Evolutionary conservation across 2,329 filamentous ascomycete genomes (phyloP), one percentile per base, ranked within the genome.

Genomic region (Knoxdaviesia proteae): DNA sequence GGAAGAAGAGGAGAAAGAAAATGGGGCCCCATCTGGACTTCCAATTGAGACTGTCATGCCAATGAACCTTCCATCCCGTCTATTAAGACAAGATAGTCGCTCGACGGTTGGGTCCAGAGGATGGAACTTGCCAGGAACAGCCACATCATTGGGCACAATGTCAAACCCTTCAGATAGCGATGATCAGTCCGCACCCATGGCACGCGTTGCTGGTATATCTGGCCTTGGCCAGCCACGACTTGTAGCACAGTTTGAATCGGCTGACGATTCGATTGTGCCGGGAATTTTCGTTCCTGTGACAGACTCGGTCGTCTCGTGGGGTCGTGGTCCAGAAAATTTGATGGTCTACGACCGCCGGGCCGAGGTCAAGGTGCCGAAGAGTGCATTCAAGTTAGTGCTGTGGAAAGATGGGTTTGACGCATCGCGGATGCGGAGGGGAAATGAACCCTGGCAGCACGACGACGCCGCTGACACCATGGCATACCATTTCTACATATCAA

Each of bases 351-450:
- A 69, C 1, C 63, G 77, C 40, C 61, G 58, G 32, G 60, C 62
- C 30, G 84, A 94, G 49, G 68, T 65, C 2, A 77, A 77, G 10
- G 74, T 96, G 34, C 84, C 87, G 1, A 88, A 88, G 54, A 77
- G 78, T 48, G 84, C 83, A 1, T 74, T 94, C 50, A 79, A 82
- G 51, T 63, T 94, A 35, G 65, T 84, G 34, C 72, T 90, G 32
- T 84, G 80, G 68, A 76, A 72, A 44, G 69, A 76, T 1, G 72
- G 71, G 7, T 77, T 78, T 45, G 78, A 83, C 45, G 65, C 69
- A 6, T 63, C 63, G 40, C 67, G 64, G 40, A 67, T 71, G 29
- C 42, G 63, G 63, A 34, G 69, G 69, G 42, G 72, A 70, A 48
- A 41, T 39, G 62, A 58, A 44, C 54, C 62, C 40, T 59, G 63